phyloP scores from a whole-genome alignment of 306 rosid species.

The Quercus suber region DNA sequence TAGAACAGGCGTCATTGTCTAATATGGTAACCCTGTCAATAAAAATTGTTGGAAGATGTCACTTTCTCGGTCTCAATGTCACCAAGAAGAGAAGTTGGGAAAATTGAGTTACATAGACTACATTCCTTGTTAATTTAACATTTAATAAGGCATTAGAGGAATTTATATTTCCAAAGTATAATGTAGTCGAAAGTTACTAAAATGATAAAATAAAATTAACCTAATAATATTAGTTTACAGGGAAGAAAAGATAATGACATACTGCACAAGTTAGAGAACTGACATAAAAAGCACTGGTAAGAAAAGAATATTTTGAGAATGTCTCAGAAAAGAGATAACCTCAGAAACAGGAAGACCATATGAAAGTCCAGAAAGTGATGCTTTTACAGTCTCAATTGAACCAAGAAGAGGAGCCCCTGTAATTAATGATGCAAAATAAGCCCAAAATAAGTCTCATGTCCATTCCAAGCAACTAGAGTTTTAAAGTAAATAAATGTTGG shows the following conservation, averaged over 20 bases:
- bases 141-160: neutral
- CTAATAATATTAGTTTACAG: neutral
- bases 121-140: neutral
- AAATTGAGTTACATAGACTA: neutral
- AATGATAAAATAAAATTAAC: neutral
- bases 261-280: conserved; percentile 18
- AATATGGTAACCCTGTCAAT: conserved; percentile 3
- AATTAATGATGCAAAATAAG: conserved; percentile 28
- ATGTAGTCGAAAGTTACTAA: neutral
- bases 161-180: neutral
- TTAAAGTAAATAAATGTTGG: conserved; percentile 3
- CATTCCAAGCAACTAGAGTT: conserved; percentile 7
- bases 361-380: conserved; percentile 84
- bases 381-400: conserved; percentile 78
- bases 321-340: conserved; percentile 44
- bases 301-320: conserved; percentile 1
- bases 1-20: conserved; percentile 24
- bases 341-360: conserved; percentile 93
- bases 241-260: conserved; percentile 9
- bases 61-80: neutral
- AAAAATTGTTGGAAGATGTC: neutral
- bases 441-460: conserved; percentile 20
- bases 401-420: conserved; percentile 94
- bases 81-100: conserved; percentile 9
- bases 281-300: conserved; percentile 4